Evolutionary conservation across 345 rosid genomes (phyloP), one percentile per base, ranked within the genome.

Genomic region (Salix suchowensis): DNA sequence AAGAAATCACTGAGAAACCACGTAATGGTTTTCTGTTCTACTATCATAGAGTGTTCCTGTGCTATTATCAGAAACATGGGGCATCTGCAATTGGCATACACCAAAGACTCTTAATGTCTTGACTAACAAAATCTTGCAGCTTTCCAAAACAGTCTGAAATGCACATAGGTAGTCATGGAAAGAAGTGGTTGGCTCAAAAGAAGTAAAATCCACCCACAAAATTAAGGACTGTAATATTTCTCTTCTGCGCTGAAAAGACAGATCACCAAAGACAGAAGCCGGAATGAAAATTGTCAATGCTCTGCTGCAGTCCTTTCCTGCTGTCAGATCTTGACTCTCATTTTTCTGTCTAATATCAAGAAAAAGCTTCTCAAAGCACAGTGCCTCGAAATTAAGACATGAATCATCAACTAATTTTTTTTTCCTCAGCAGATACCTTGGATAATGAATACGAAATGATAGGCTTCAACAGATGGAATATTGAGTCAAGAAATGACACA

Each of bases 351-450:
- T 78, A 65, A 92, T 86, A 73, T 83, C 77, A 69, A 52, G 80
- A 75, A 89, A 84, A 48, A 92, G 93, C 82, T 89, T 93, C 74
- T 86, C 86, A 75, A 90, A 92, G 86, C 97, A 92, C 67, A 92
- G 76, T 30, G 92, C 86, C 81, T 92, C 97, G 73, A 92, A 92
- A 83, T 85, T 86, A 69, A 85, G 88, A 79, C 92, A 88, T 16
- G 87, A 74, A 78, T 90, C 89, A 76, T 86, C 88, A 79, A 80
- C 81, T 64, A 81, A 52, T n/a, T 19, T 70, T 46, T 74, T 82
- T 84, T 76, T 87, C 93, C 81, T 86, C 93, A 76, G 84, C 83
- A 58, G 88, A 84, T 37, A 79, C 88, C 80, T 87, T 89, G 54
- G 55, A 78, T 69, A 92, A 82, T 36, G 97, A 86, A 84, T 89